Conservation (phyloP, 2,329 filamentous ascomycete species). For the Fusarium sublunatum region DNA sequence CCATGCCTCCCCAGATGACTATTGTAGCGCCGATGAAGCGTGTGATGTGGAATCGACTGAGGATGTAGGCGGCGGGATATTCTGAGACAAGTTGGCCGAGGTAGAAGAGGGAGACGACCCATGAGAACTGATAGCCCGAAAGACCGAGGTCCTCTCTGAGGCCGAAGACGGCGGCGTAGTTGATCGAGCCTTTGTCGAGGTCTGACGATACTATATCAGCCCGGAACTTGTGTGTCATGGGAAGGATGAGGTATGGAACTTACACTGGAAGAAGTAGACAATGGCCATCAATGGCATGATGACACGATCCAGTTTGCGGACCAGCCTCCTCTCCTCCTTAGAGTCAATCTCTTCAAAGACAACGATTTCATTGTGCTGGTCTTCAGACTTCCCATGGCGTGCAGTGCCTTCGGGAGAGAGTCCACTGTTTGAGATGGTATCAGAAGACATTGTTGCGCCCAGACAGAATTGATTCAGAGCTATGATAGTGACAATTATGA, state of each 20-base stretch:
- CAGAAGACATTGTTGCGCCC: neutral
- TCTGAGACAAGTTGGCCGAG: conserved; percentile 34
- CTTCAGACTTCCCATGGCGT: conserved; percentile 6
- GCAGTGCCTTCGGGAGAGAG: conserved; percentile 7
- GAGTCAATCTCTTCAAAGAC: conserved; percentile 34
- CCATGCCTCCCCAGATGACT: conserved; percentile 46
- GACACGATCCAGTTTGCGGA: conserved; percentile 29
- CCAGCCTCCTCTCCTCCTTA: conserved; percentile 28
- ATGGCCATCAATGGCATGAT: conserved; percentile 38
- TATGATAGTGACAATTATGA: neutral
- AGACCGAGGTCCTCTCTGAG: conserved; percentile 28
- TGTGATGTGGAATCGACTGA: conserved; percentile 35
- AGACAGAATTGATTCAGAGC: neutral
- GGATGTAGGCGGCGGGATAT: conserved; percentile 30
- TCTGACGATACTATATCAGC: conserved; percentile 12
- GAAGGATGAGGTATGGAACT: neutral
- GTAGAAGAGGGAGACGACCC: conserved; percentile 35
- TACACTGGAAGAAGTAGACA: conserved; percentile 39
- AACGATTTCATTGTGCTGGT: conserved; percentile 22
- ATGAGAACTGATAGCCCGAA: conserved; percentile 22
- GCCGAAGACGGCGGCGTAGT: conserved; percentile 33
- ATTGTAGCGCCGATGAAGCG: conserved; percentile 34
- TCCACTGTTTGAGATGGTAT: neutral
- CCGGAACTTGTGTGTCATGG: neutral
- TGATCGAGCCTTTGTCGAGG: conserved; percentile 36